Evolutionary conservation across 495 filamentous ascomycete genomes (phyloP), one percentile per base, ranked within the genome.

Genomic region (Tetracladium marchalianum): DNA sequence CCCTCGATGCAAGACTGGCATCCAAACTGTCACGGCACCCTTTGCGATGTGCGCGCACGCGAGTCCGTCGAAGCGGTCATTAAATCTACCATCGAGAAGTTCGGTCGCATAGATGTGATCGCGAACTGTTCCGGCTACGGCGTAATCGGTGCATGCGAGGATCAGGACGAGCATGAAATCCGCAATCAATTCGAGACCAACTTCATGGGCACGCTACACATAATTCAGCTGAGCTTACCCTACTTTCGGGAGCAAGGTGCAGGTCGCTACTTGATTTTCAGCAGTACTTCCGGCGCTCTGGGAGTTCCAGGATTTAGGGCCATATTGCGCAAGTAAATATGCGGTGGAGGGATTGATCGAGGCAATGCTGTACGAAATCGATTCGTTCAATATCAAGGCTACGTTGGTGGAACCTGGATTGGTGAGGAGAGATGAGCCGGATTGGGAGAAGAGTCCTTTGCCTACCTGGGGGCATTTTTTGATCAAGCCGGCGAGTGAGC

Each of bases 161-260:
- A 96, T 67, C 92, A 97, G 65, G 87, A 94, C 65, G 87, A 92
- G 56, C 81, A 85, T 62, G 90, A 97, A 54, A 81, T 98, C 51
- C 83, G 87, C 49, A 92, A 90, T 59, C 90, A 97, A 62, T 96
- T 97, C 64, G 85, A 90, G 65, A 96, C 89, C 27, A 98, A 98
- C 61, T 93, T 95, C 67, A 87, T 89, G 64, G 92, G 92, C 44
- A 90, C 87, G 0, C 59, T 96, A 49, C 83, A 96, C 61, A 97
- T 98, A 55, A 83, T 96, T 49, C 87, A 95, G 62, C 66, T 85
- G n/a, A 85, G 81, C 16, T 63, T 96, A 27, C 86, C 88, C 0
- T 87, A 95, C 68, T 95, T 97, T 61, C 80, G 92, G 17, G 73
- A 80, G 47, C 73, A 80, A 38, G 68, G 74, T 5, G 70, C 74